Base-by-base conservation (phyloP, 352 stramenopile genomes). In the Pythium scleroteichum region DNA sequence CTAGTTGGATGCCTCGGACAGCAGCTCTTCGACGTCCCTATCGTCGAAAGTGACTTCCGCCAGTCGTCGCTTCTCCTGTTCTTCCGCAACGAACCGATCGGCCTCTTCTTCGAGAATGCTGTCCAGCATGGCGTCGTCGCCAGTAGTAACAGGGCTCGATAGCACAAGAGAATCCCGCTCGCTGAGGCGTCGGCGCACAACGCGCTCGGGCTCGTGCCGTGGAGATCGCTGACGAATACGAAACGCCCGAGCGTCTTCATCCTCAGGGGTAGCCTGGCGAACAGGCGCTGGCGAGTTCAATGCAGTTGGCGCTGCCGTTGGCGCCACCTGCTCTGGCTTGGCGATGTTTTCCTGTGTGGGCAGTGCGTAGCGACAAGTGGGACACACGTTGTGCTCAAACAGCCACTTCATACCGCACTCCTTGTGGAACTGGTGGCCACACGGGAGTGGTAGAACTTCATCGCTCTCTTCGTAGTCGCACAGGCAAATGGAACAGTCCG, bases 361-460 rank as follows among this genome's bases (percentile, higher is more conserved):
- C 26, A 94, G 56, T 20, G 88, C 54, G 42, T 80, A 79, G 40
- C 85, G 76, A 61, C 85, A 94, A 0, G 81, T 92, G 13, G 85
- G 85, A 47, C 85, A 94, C 3, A 90, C 73, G 29, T 91, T 92
- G 77, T 94, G 80, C 40, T 90, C 76, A 5, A 76, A 32, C 2
- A 94, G 85, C 85, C 85, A 94, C 26, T 71, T 80, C 71, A 88
- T 75, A 27, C 75, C 79, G 53, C 85, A 94, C 33, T 88, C 73
- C 63, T 86, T 82, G 75, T 94, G 85, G 62, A 94, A 92, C 22
- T 71, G 75, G 61, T 94, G 85, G 16, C 77, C 76, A 46, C 85
- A 94, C 0, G 85, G 85, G 5, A 94, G 71, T n/a, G 73, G 73
- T 14, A 91, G 63, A 12, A 93, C 72, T 23, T 72, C 42, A 26